Base-by-base conservation (phyloP, 805 yeast genomes). In the Kluyveromyces starmeri region DNA sequence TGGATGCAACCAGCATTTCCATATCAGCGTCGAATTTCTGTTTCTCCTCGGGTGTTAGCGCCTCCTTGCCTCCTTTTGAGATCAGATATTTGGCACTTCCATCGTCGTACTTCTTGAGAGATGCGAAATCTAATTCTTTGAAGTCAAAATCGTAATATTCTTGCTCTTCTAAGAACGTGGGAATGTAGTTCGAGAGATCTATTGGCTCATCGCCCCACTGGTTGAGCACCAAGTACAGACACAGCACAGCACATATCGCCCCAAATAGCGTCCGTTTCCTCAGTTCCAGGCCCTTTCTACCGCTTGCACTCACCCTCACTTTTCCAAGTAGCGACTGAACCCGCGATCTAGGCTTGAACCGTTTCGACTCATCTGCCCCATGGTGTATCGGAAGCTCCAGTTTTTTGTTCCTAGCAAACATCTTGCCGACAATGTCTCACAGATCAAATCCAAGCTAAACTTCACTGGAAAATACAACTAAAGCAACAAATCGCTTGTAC, bases 1-100 rank as follows among this genome's bases (percentile, higher is more conserved):
- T 61, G 4, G 69, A 61, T 21, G 59, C 66, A 38, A 64, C 59
- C 12, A 66, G 47, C 36, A 63, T 62, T 13, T 67, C 67, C 7
- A 55, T 32, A 29, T 63, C 67, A 14, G 41, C 31, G 12, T 56
- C 49, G 36, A 47, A 53, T 24, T 41, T 44, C 23, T 49, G 47
- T 17, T 53, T 36, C 35, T 53, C 56, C 34, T 53, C 48, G 7
- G 57, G 44, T 1, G 64, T 42, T 18, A 50, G 46, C 4, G 44
- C 44, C 6, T 57, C 59, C 7, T 40, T 38, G 12, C 68, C 67
- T 30, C 47, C 51, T 34, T 61, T 48, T 14, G 59, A 48, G 5
- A 63, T 55, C 15, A 62, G 39, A 34, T 55, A 65, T 27, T 58
- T 52, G 26, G 56, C 58, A 2, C 51, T 61, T 32, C 70, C 70